A percentile compares a stretch with the other conserved stretches of the same genome.
These are phyloP conservation scores for Rubroboletus pulcherrimus DNA, from an alignment of 768 basidiomycete genomes.

Conservation along the genomic window DNA sequence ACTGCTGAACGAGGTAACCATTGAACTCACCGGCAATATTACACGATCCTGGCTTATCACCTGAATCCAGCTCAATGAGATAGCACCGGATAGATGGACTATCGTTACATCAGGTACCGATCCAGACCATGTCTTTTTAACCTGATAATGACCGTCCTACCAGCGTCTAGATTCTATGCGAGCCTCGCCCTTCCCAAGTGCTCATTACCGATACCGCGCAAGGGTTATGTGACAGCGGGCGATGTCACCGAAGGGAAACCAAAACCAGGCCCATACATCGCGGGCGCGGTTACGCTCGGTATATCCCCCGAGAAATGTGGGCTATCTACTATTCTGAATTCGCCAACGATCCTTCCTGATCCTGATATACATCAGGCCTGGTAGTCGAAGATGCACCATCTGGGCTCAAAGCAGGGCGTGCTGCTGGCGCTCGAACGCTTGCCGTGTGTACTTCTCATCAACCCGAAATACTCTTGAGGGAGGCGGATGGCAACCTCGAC, in stretches of 20 bases:
- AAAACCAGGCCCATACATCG: conserved; percentile 83
- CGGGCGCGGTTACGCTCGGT: conserved; percentile 58
- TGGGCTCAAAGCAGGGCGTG: conserved; percentile 69
- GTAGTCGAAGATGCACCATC: conserved; percentile 91
- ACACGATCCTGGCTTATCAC: background rate
- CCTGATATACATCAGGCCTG: conserved; percentile 47
- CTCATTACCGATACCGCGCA: conserved; percentile 53
- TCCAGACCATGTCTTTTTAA: background rate
- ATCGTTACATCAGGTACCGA: conserved; percentile 72
- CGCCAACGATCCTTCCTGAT: background rate
- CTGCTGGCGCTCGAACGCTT: conserved; percentile 71
- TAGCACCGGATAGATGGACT: conserved; percentile 53
- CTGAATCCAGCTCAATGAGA: conserved; percentile 19
- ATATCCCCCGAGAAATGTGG: conserved; percentile 56
- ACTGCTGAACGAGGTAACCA: conserved; percentile 51
- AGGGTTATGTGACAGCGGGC: conserved; percentile 69
- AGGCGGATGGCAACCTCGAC: conserved; percentile 40
- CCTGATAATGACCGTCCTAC: conserved; percentile 1
- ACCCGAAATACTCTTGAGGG: conserved; percentile 47
- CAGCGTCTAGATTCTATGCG: conserved; percentile 75
- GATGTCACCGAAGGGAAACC: conserved; percentile 71
- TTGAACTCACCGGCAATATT: background rate
- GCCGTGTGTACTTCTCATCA: conserved; percentile 83
- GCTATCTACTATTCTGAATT: conserved; percentile 13
- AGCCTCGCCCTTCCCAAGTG: conserved; percentile 62